phyloP scores from a whole-genome alignment of 2,329 filamentous ascomycete species.

The Pyricularia grisea region DNA sequence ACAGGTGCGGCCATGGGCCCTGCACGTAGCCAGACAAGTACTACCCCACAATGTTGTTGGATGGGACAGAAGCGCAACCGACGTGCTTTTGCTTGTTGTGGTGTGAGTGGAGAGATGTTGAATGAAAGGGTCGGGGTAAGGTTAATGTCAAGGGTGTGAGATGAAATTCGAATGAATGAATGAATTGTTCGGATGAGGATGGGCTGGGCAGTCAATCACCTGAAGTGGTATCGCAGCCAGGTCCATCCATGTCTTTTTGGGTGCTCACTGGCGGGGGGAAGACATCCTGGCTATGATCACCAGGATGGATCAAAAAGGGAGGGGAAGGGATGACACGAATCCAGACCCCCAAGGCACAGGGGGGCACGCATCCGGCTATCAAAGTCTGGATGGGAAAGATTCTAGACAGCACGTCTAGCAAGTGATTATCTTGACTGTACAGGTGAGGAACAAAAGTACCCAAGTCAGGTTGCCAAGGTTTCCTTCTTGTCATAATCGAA shows the following conservation, averaged over 20 bases:
- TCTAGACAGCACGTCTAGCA: background rate
- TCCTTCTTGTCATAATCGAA: background rate
- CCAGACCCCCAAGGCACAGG: background rate
- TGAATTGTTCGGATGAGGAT: background rate
- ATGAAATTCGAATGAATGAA: background rate
- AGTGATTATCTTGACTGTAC: background rate
- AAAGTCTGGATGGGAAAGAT: background rate
- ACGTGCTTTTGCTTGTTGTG: background rate
- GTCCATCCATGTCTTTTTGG: background rate
- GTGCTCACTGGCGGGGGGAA: background rate
- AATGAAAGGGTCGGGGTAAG: conserved; percentile 1
- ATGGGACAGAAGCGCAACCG: background rate
- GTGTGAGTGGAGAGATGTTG: background rate
- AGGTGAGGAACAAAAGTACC: background rate
- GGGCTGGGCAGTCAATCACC: background rate
- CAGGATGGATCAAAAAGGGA: background rate
- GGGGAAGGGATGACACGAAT: background rate
- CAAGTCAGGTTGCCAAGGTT: background rate
- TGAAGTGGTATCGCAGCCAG: conserved; percentile 1
- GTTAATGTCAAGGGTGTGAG: background rate
- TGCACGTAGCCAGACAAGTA: background rate
- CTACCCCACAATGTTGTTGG: background rate
- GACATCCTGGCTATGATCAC: background rate
- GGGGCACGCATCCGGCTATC: background rate
- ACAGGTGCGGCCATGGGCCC: background rate